Conservation (phyloP, 352 stramenopile genomes). For the Achlya hypogyna region DNA sequence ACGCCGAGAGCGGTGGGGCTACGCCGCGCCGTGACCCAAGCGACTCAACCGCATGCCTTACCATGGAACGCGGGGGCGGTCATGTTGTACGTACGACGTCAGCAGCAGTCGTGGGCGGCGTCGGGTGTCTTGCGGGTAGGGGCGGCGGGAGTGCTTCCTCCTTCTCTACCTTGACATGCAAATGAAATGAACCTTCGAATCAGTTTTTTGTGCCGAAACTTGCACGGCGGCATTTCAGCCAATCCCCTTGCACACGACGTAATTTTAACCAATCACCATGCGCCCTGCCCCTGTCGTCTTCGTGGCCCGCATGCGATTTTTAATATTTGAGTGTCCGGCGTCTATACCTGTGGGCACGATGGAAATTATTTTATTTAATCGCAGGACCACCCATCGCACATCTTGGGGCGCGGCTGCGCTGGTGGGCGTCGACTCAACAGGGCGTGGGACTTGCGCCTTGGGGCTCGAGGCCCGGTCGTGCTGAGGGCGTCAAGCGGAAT, state of each 20-base stretch:
- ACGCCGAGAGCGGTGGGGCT: conserved; percentile 77
- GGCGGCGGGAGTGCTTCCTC: too few relatives aligned
- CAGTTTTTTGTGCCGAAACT: not conserved
- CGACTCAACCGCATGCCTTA: not conserved
- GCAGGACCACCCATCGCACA: not conserved
- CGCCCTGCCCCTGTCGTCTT: too few relatives aligned
- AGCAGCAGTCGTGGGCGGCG: not conserved
- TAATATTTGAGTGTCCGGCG: not conserved
- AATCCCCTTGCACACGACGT: not conserved
- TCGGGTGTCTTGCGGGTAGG: not conserved
- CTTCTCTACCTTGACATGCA: conserved; percentile 12
- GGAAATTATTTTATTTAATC: too few relatives aligned
- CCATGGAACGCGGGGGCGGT: conserved; percentile 12
- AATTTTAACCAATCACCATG: not conserved
- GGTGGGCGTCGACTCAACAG: not conserved
- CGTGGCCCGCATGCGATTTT: not conserved
- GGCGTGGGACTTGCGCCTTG: not conserved
- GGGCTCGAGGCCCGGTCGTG: not conserved
- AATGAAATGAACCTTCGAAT: not conserved
- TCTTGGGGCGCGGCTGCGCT: not conserved
- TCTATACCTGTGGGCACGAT: not conserved
- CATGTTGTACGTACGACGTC: not conserved
- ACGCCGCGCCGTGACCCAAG: not conserved
- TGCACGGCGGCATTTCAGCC: not conserved
- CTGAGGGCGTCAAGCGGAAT: not conserved